Conservation (phyloP, 1,284 basidiomycete genomes). For the Trichosporon asahii region DNA sequence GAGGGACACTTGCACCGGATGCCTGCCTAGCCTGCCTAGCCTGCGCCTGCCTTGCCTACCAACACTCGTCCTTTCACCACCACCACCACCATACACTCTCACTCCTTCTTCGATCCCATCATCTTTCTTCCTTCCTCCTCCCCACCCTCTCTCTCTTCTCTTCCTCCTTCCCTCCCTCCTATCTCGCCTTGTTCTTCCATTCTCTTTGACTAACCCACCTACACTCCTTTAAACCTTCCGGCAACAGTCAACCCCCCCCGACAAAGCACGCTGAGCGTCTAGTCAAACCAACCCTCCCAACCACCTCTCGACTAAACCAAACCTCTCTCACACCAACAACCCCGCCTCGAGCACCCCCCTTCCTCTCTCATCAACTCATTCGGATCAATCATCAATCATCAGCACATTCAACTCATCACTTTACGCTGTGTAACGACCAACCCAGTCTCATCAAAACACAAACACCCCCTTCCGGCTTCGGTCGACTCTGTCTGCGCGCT, state of each 20-base stretch:
- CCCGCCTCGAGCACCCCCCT: not conserved
- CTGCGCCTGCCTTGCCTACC: not conserved
- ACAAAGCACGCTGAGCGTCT: constrained; percentile 6
- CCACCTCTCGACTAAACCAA: not conserved
- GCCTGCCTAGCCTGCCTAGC: not conserved
- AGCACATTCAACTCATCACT: not conserved
- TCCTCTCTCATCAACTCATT: not conserved
- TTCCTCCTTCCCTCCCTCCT: not conserved
- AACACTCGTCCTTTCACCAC: not conserved
- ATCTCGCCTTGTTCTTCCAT: constrained; percentile 8
- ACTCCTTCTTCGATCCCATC: not conserved
- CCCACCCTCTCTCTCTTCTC: not conserved
- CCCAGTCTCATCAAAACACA: constrained; percentile 5
- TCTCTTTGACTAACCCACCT: constrained; percentile 9
- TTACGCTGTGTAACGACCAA: constrained; percentile 2
- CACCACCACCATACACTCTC: not conserved
- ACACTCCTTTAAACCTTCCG: not conserved
- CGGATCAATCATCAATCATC: not conserved
- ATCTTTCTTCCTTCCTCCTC: constrained; percentile 2
- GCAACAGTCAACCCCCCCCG: not conserved
- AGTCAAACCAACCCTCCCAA: not conserved
- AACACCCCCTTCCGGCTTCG: not conserved
- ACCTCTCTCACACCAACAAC: not conserved
- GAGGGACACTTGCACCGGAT: too few relatives aligned
- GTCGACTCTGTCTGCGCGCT: constrained; percentile 4